phyloP scores from a whole-genome alignment of 495 filamentous ascomycete species.

The Monascus purpureus region DNA sequence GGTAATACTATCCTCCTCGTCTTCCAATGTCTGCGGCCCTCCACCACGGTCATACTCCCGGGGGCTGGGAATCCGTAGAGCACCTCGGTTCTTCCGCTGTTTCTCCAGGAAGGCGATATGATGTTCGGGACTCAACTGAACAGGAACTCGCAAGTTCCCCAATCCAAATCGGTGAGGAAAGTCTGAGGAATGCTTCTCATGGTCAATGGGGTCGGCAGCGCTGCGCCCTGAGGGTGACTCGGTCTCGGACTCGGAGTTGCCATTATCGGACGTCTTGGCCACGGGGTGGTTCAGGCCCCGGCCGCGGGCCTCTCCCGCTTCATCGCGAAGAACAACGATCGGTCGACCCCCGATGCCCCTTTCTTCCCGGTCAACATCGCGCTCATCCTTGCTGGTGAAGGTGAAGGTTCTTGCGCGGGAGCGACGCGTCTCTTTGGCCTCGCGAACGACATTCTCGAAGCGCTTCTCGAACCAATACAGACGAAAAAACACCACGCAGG shows the following conservation, averaged over 20 bases:
- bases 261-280: constrained; percentile 9
- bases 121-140: constrained; percentile 48
- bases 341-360: constrained; percentile 53
- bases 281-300: constrained; percentile 7
- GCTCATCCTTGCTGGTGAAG: constrained; percentile 33
- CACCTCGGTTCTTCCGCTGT: constrained; percentile 61
- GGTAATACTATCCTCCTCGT: constrained; percentile 23
- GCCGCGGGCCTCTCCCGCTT: constrained; percentile 17
- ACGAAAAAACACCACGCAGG: constrained; percentile 76
- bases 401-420: constrained; percentile 44
- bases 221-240: constrained; percentile 9
- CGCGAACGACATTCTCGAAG: constrained; percentile 63
- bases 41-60: constrained; percentile 73
- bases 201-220: constrained; percentile 8
- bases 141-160: constrained; percentile 31
- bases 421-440: constrained; percentile 37
- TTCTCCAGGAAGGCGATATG: constrained; percentile 79
- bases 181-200: constrained; percentile 4
- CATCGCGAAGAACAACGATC: constrained; percentile 60
- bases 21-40: constrained; percentile 46
- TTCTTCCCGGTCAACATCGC: constrained; percentile 39
- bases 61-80: constrained; percentile 75
- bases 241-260: constrained; percentile 11
- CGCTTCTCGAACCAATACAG: constrained; percentile 97
- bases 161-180: constrained; percentile 8